Evolutionary conservation across 2,329 filamentous ascomycete species (phyloP).

Genomic region (Penicillium janthinellum): DNA sequence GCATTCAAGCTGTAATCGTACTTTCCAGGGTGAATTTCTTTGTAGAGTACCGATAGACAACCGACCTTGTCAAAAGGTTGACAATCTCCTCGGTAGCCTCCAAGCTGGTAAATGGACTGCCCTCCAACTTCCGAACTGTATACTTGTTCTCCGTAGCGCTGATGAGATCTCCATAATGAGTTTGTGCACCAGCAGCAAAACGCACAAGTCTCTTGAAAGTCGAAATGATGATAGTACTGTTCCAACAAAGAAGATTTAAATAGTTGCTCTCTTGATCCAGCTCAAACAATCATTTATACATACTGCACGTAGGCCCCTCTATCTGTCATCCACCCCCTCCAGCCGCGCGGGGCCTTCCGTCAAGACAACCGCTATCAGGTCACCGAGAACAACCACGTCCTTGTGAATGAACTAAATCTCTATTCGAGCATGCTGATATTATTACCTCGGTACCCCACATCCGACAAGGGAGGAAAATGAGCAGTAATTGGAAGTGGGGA

Average conservation of each 20-base stretch:
- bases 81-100: conserved; percentile 4
- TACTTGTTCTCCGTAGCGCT: conserved; percentile 1
- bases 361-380: not conserved
- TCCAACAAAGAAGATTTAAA: not conserved
- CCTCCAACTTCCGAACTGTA: conserved; percentile 9
- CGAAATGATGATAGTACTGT: not conserved
- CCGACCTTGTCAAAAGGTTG: not conserved
- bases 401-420: not conserved
- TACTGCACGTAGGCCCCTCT: not conserved
- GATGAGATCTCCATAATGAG: conserved; percentile 11
- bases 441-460: not conserved
- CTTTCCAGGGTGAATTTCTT: not conserved
- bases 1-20: conserved; percentile 2
- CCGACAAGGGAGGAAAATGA: not conserved
- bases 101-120: conserved; percentile 3
- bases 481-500: not conserved
- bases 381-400: not conserved
- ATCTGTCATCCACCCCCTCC: not conserved
- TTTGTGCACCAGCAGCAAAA: not conserved
- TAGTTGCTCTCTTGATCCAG: not conserved
- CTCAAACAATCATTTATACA: not conserved
- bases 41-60: not conserved
- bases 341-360: not conserved
- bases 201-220: conserved; percentile 12
- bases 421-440: too few species aligned